Percentiles rank a stretch among this genome's conserved stretches.
Conservation (phyloP, 768 basidiomycete species). For the Boletus reticulatus region DNA sequence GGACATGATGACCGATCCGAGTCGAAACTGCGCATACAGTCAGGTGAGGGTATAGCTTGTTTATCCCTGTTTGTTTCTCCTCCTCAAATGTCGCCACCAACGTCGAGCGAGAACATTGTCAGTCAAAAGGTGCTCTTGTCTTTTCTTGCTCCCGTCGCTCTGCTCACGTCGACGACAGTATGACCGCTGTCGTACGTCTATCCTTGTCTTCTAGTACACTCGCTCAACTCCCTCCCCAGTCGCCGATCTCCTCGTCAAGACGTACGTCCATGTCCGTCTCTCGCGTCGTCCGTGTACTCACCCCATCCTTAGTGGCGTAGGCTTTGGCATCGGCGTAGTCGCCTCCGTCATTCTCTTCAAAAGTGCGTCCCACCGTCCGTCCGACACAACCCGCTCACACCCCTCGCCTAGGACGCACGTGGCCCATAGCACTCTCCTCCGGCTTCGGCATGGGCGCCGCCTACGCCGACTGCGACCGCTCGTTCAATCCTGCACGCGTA, state of each 20-base stretch:
- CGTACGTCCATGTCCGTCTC: constrained; percentile 46
- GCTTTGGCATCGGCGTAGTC: constrained; percentile 86
- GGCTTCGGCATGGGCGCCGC: constrained; percentile 87
- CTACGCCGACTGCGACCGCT: constrained; percentile 90
- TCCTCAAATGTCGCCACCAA: constrained; percentile 52
- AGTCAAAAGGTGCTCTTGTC: constrained; percentile 69
- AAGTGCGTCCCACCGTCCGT: constrained; percentile 52
- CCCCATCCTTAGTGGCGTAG: constrained; percentile 61
- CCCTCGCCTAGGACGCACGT: constrained; percentile 69
- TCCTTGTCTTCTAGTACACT: constrained; percentile 16
- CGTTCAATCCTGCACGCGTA: constrained; percentile 88
- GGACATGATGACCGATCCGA: constrained; percentile 46
- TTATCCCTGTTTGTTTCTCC: constrained; percentile 23
- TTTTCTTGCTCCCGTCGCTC: neutral
- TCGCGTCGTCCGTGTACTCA: constrained; percentile 1
- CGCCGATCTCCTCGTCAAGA: constrained; percentile 83
- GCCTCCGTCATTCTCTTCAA: constrained; percentile 89
- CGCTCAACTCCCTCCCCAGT: constrained; percentile 36
- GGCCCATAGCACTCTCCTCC: constrained; percentile 84
- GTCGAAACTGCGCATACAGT: neutral
- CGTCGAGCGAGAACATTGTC: constrained; percentile 87
- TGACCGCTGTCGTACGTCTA: constrained; percentile 80
- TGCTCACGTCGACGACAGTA: constrained; percentile 44
- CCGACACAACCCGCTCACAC: constrained; percentile 1
- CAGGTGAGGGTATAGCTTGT: neutral